Conservation (phyloP, 495 filamentous ascomycete genomes). For the Thermochaetoides thermophila region DNA sequence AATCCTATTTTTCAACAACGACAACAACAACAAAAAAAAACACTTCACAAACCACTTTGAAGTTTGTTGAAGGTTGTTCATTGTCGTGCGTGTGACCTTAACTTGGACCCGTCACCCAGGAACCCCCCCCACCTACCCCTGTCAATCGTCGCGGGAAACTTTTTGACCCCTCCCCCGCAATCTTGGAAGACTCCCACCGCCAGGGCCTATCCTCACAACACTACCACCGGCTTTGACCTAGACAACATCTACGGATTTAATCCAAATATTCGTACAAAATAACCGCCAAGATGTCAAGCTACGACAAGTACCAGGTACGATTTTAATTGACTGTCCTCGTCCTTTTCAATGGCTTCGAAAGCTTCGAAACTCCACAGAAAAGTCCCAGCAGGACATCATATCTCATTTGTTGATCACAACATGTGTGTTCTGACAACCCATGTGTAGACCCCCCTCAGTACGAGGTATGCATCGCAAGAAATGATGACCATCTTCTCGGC, state of each 20-base stretch:
- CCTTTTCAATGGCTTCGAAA: not conserved
- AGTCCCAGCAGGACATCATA: too few species aligned
- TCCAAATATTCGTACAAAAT: not conserved
- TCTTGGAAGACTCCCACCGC: too few species aligned
- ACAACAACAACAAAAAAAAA: too few species aligned
- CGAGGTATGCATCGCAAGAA: conserved; percentile 51
- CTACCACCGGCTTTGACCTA: not conserved
- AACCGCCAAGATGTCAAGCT: conserved; percentile 40
- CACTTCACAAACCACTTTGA: too few species aligned
- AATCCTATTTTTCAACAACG: too few species aligned
- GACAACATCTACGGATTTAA: not conserved
- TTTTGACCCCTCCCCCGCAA: conserved; percentile 4
- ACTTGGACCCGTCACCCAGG: not conserved
- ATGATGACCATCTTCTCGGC: conserved; percentile 55
- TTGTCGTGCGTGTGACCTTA: too few species aligned
- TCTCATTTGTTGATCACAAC: too few species aligned
- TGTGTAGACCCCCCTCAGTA: conserved; percentile 57
- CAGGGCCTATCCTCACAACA: too few species aligned
- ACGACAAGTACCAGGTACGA: conserved; percentile 41
- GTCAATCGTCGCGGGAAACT: too few species aligned
- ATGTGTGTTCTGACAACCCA: too few species aligned
- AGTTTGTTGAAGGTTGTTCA: too few species aligned
- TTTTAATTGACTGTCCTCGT: not conserved
- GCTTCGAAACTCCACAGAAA: too few species aligned
- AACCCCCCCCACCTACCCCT: not conserved